Evolutionary conservation across 2,329 filamentous ascomycete genomes (phyloP).

Genomic region (Pseudogymnoascus sp.): DNA sequence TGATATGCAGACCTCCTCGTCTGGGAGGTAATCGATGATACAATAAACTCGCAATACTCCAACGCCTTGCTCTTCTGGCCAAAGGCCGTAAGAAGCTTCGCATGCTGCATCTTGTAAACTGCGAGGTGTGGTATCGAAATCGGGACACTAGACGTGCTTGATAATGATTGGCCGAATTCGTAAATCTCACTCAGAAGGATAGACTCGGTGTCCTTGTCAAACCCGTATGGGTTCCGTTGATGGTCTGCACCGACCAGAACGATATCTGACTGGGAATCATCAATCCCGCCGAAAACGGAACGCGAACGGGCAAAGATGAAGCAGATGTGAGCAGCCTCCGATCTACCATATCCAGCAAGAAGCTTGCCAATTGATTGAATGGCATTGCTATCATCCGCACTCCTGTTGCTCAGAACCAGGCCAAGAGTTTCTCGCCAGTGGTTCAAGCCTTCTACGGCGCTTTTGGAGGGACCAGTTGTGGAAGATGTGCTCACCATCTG

Average conservation of each 20-base stretch:
- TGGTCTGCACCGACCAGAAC: slow-evolving; percentile 84
- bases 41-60: slow-evolving; percentile 84
- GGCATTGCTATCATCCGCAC: slow-evolving; percentile 67
- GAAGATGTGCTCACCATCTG: slow-evolving; percentile 78
- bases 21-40: slow-evolving; percentile 65
- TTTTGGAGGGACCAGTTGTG: slow-evolving; percentile 53
- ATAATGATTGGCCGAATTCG: slow-evolving; percentile 76
- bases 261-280: slow-evolving; percentile 71
- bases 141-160: slow-evolving; percentile 45
- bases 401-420: slow-evolving; percentile 82
- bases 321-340: slow-evolving; percentile 89
- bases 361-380: slow-evolving; percentile 74
- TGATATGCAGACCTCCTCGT: slow-evolving; percentile 84
- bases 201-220: slow-evolving; percentile 73
- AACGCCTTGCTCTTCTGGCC: slow-evolving; percentile 77
- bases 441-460: slow-evolving; percentile 76
- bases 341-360: slow-evolving; percentile 74
- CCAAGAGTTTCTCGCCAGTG: slow-evolving; percentile 90
- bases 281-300: slow-evolving; percentile 69
- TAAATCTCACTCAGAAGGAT: slow-evolving; percentile 95
- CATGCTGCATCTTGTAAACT: slow-evolving; percentile 86
- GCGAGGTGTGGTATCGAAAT: slow-evolving; percentile 72
- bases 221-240: slow-evolving; percentile 58
- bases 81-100: slow-evolving; percentile 72
- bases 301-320: slow-evolving; percentile 73